Conservation (phyloP, 2,329 filamentous ascomycete species). For the Colletotrichum paranaense region DNA sequence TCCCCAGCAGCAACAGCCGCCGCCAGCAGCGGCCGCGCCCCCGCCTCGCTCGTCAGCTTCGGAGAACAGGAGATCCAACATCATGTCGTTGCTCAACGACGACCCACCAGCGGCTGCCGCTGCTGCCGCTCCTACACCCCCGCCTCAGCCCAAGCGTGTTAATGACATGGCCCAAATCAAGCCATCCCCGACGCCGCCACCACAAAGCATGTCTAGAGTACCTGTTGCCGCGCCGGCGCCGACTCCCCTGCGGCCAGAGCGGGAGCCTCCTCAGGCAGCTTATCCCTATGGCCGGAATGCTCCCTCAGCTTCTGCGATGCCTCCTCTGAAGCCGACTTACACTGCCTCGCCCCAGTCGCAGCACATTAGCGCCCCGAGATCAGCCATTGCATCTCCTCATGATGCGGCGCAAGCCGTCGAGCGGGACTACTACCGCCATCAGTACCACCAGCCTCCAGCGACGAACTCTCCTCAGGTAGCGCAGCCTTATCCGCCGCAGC, state of each 20-base stretch:
- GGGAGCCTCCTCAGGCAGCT: conserved; percentile 62
- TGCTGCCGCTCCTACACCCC: conserved; percentile 18
- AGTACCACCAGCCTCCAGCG: conserved; percentile 48
- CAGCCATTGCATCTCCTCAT: conserved; percentile 53
- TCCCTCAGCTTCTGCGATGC: conserved; percentile 58
- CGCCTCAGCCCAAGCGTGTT: conserved; percentile 58
- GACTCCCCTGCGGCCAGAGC: conserved; percentile 60
- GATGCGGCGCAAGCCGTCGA: conserved; percentile 52
- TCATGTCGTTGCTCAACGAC: conserved; percentile 73
- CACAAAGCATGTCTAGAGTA: conserved; percentile 56
- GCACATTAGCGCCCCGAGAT: conserved; percentile 57
- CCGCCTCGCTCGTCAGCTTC: conserved; percentile 52
- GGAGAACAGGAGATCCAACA: conserved; percentile 71
- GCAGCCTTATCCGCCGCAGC: conserved; percentile 57
- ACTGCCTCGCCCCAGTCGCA: conserved; percentile 63
- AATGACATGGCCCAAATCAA: conserved; percentile 56
- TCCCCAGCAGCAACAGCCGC: conserved; percentile 44
- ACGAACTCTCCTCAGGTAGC: conserved; percentile 60
- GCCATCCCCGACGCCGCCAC: conserved; percentile 64
- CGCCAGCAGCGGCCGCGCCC: conserved; percentile 53
- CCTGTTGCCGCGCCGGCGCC: conserved; percentile 50
- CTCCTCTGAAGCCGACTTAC: conserved; percentile 65
- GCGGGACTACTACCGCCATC: conserved; percentile 62
- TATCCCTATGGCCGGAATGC: conserved; percentile 57
- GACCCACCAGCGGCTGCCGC: conserved; percentile 62